Base-by-base conservation (phyloP, 768 basidiomycete genomes). In the Rhizopogon vinicolor region DNA sequence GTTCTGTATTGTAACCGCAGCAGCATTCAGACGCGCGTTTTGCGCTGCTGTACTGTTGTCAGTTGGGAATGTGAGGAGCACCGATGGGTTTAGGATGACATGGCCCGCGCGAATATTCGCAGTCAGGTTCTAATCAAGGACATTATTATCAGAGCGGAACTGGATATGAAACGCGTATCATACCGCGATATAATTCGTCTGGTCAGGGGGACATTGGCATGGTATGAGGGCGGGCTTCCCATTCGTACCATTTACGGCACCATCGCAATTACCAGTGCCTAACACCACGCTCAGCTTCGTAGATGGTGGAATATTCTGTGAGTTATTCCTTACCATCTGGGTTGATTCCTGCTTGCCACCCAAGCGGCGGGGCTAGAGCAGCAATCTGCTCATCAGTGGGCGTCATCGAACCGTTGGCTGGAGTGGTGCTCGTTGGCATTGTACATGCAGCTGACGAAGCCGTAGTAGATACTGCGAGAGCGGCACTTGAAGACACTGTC, bases 1-100 rank as follows among this genome's bases (percentile, higher is more conserved):
- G 64, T 90, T 91, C 70, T 90, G 89, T 39, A 89, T 71, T 2
- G 88, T 85, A 40, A 87, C 77, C 7, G 83, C 63, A 13, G 82
- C 77, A 25, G 85, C 77, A 50, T 80, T 70, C 53, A 90, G 74
- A 33, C 87, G 82, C 2, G 74, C 73, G 43, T 60, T 65, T 63
- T 78, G 75, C 19, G 74, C 74, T 1, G 62, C 67, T 29, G 60
- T 68, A 41, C 70, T 73, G 56, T 67, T 64, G 53, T 79, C 79
- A 0, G 66, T 71, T 12, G 79, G 80, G 70, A 80, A 81, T 49
- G 68, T 64, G 10, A 77, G 48, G 28, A 58, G 55, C 18, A 80
- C 70, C 2, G 62, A 56, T 8, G 77, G 72, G 57, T 78, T 78
- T 58, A 75, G 70, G n/a, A 77, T 61, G 1, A 68, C 74, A 41